Conservation (phyloP, 2,329 filamentous ascomycete genomes). For the Trichothecium roseum region DNA sequence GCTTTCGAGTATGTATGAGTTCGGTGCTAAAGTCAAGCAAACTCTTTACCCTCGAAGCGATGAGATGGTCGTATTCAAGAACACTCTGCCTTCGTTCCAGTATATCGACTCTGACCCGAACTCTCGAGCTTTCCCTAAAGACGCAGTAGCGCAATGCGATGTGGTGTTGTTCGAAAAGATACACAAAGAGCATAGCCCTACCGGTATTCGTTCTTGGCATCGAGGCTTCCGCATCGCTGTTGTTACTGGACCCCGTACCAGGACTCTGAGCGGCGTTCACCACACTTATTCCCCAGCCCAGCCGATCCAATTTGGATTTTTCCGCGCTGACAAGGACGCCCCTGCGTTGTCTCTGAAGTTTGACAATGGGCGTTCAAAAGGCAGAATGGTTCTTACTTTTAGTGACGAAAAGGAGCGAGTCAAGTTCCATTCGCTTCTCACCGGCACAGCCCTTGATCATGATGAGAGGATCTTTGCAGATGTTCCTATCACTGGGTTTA, state of each 20-base stretch:
- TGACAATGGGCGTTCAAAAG: conserved; percentile 53
- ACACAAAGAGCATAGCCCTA: conserved; percentile 58
- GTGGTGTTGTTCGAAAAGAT: conserved; percentile 66
- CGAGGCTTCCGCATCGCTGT: conserved; percentile 70
- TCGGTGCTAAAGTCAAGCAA: conserved; percentile 64
- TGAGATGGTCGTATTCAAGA: conserved; percentile 60
- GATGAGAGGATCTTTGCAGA: conserved; percentile 65
- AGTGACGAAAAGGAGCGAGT: conserved; percentile 60
- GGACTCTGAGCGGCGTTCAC: conserved; percentile 66
- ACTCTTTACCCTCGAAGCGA: conserved; percentile 59
- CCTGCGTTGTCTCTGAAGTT: conserved; percentile 64
- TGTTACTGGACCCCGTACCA: conserved; percentile 66
- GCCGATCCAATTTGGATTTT: conserved; percentile 69
- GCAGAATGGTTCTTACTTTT: conserved; percentile 71
- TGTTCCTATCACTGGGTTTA: conserved; percentile 54
- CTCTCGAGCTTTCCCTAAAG: conserved; percentile 63
- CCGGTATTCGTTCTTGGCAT: conserved; percentile 62
- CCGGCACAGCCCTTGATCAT: conserved; percentile 56
- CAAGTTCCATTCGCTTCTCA: conserved; percentile 61
- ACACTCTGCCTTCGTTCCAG: conserved; percentile 63
- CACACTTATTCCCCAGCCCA: conserved; percentile 55
- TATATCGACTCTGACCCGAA: conserved; percentile 68
- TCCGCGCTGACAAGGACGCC: conserved; percentile 59
- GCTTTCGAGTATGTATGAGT: conserved; percentile 77
- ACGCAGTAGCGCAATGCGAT: conserved; percentile 61